Base-by-base conservation (phyloP, 805 yeast species). In the Schizosaccharomyces japonicus region DNA sequence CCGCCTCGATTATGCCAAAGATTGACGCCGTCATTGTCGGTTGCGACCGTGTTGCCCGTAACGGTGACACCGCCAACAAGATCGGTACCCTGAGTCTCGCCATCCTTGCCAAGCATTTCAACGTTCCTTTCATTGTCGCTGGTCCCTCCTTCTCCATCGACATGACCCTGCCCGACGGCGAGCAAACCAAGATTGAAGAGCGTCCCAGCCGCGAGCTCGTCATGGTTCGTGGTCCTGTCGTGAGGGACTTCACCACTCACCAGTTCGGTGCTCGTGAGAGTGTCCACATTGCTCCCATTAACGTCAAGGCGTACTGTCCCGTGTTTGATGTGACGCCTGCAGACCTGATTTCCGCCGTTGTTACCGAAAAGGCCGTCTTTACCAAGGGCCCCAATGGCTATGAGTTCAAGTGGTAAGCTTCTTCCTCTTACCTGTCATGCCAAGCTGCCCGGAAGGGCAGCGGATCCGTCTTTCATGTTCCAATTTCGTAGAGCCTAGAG, bases 31-130 rank as follows among this genome's bases (percentile, higher is more conserved):
- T 85, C 21, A 80, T 84, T 49, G 94, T 82, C 3, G 98, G 98
- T 42, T 95, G 96, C 11, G 98, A 87, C 58, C 72, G 98, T 59
- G 79, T 87, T 33, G 95, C 85, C 2, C 67, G 70, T 27, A 87
- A 87, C 59, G 98, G 98, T 47, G 98, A 87, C 58, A 76, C 94
- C 28, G 96, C 96, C 1, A 87, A 87, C 64, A 87, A 87, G 64
- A 87, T 87, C 47, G 98, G 98, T 21, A 90, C 96, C 0, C 81
- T 75, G 63, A 95, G 85, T 63, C 64, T 87, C 52, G 79, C 95
- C 0, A 66, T 78, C 10, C 64, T 83, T 50, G 77, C 93, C 17
- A 70, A 76, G 50, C 71, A 72, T 47, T 70, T 70, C 49, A 76
- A 73, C 5, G 75, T 85, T 55, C 78, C 78, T 57, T 87, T 90